Evolutionary conservation across 805 yeast species (phyloP), one percentile per base, ranked within the genome.

Genomic region (Metschnikowia matae): DNA sequence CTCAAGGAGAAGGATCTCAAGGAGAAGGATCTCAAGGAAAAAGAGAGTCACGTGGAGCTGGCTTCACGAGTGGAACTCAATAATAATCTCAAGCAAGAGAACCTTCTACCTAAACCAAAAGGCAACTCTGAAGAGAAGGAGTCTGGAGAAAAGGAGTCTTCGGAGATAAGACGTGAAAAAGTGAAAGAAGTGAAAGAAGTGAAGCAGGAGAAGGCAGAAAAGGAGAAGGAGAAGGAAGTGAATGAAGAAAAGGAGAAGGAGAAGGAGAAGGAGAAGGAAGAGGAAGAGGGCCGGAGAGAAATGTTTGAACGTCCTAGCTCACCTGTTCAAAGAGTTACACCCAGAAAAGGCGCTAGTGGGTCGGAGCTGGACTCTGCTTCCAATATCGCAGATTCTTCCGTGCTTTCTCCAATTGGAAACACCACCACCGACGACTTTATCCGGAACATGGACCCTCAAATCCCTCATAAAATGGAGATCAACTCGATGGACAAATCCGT

Each of bases 321-420:
- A 7, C 38, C 32, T 3, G 15, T 20, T 6, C 44, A 21, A 7
- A 14, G 15, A 4, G 8, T 11, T 7, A 8, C 31, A n/a, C 15
- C 39, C 17, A 21, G 32, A 4, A 39, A 39, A 17, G n/a, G 35
- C 35, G 7, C 18, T 18, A 32, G 36, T 15, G 26, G 36, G 18
- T 23, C 32, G 23, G 36, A 41, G 14, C 40, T 36, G 46, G 46
- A 44, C 40, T 36, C 40, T 3, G 17, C 21, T 10, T 44, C 31
- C 43, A 48, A 29, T 15, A 21, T 32, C 17, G 43, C 20, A 14
- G 56, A 54, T 26, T 46, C 58, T 10, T 54, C 58, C 4, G 35
- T 50, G n/a, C 53, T 54, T 17, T 54, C 58, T 21, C 58, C 57
- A 4, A 50, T 54, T 10, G 56, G 56, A 3, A 48, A 53, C 15